These are phyloP conservation scores for Cronartium quercuum DNA, from an alignment of 1,284 basidiomycete genomes.

Conservation along the genomic window DNA sequence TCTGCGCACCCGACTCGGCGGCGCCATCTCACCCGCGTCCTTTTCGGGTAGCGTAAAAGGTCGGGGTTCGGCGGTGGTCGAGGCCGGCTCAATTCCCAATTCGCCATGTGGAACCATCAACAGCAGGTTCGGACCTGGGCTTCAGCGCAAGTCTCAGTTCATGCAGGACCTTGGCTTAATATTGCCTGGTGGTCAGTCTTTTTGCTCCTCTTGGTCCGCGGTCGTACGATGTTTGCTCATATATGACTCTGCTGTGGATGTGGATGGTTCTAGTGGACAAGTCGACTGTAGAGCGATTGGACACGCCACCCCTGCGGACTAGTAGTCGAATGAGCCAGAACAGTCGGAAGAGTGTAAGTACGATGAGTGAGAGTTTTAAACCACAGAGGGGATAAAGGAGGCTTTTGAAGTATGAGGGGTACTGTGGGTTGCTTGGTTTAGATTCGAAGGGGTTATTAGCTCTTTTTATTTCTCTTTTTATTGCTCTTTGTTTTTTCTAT, in stretches of 20 bases:
- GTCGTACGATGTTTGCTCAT: background rate
- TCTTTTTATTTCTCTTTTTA: no score
- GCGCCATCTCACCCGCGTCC: conserved; percentile 26
- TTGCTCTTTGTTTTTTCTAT: no score
- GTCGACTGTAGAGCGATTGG: conserved; percentile 20
- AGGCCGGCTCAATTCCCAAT: background rate
- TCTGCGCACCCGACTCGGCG: conserved; percentile 17
- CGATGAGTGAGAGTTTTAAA: background rate
- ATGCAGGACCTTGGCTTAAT: background rate
- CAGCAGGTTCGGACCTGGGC: conserved; percentile 3
- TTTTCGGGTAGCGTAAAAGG: background rate
- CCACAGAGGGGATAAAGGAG: background rate
- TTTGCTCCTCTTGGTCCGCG: no score
- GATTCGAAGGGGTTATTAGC: no score
- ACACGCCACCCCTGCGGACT: conserved; percentile 11
- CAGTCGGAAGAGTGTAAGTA: conserved; percentile 3
- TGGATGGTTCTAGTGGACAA: background rate
- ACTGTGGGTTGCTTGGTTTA: no score
- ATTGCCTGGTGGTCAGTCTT: background rate
- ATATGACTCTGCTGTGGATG: background rate
- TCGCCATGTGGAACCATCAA: conserved; percentile 21
- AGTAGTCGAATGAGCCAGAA: conserved; percentile 8
- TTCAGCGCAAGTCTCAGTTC: background rate
- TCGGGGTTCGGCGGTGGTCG: background rate
- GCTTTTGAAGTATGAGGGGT: no score